These are phyloP conservation scores for Hyphodiscus sp. DNA, from an alignment of 2,329 filamentous ascomycete species.

Conservation along the genomic window DNA sequence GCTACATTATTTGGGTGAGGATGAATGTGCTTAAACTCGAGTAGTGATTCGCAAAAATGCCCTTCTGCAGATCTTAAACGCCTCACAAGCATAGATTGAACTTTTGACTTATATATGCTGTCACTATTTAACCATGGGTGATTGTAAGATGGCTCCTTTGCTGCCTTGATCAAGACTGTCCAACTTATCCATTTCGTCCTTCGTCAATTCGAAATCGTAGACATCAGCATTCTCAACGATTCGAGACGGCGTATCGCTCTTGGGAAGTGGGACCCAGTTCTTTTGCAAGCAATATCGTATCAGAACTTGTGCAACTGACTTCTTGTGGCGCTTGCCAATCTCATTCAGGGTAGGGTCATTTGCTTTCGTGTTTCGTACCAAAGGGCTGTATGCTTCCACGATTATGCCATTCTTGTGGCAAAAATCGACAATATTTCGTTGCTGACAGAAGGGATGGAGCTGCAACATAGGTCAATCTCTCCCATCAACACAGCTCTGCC, in stretches of 20 bases:
- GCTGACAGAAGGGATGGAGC: conserved; percentile 61
- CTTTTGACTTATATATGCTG: too few relatives aligned
- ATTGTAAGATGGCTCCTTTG: too few relatives aligned
- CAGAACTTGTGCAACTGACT: conserved; percentile 58
- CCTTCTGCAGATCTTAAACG: too few relatives aligned
- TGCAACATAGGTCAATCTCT: conserved; percentile 30
- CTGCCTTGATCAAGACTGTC: conserved; percentile 44
- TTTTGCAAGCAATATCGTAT: conserved; percentile 54
- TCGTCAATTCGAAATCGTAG: conserved; percentile 45
- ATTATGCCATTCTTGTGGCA: conserved; percentile 44
- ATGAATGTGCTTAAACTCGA: too few relatives aligned
- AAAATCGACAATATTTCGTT: conserved; percentile 46
- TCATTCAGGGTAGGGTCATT: conserved; percentile 47
- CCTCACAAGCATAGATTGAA: too few relatives aligned
- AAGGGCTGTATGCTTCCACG: conserved; percentile 42
- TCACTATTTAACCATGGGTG: too few relatives aligned
- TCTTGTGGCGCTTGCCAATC: conserved; percentile 53
- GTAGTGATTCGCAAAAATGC: too few relatives aligned
- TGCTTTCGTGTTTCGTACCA: conserved; percentile 53
- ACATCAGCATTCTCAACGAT: conserved; percentile 56
- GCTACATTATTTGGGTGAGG: too few relatives aligned
- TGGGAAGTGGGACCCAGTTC: conserved; percentile 60
- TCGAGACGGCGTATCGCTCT: conserved; percentile 52
- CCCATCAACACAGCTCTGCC: too few relatives aligned
- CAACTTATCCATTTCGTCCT: conserved; percentile 50